Base-by-base conservation (phyloP, 371 early-diverging fungal genomes). In the Lichtheimia ramosa region DNA sequence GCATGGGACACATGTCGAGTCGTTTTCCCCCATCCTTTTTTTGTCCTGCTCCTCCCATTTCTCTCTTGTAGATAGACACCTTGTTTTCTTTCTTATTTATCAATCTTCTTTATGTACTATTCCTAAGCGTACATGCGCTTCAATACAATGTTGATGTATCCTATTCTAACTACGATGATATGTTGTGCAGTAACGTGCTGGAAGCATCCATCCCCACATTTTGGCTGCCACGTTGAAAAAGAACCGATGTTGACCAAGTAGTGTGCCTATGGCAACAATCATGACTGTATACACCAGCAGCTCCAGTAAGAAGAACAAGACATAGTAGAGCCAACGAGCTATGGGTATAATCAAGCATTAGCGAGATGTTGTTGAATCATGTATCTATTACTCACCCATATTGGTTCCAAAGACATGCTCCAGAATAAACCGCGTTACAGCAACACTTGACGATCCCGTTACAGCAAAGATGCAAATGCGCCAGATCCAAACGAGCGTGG, bases 381-480 rank as follows among this genome's bases (percentile, higher is more conserved):
- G 15, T 21, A 7, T 3, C 12, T 46, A 50, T 8, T 24, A 43
- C 48, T 46, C 48, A 70, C 66, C 58, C 55, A 52, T n/a, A 20
- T 1, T 18, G 24, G 52, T 24, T 28, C 34, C 21, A 16, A 48
- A 28, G 10, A 48, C 18, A 7, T 42, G 54, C 5, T 46, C 21
- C 43, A 63, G 16, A 69, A 55, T 15, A 59, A 49, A 10, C 15
- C 69, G 55, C 3, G 76, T 74, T 12, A 79, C 67, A 13, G 60
- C 63, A 12, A 76, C 64, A 64, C 76, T 79, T 5, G 71, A 66
- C 15, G 79, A 79, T 3, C 79, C 79, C 3, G 71, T 70, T 5
- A 79, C 39, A 15, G 54, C 70, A 59, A 79, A 79, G 8, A 79
- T 70, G 21, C 51, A 58, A 28, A 79, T 51, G 3, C 79, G 58